These are phyloP conservation scores for Isochrysis galbana DNA, from an alignment of 78 protist species.

Conservation along the genomic window DNA sequence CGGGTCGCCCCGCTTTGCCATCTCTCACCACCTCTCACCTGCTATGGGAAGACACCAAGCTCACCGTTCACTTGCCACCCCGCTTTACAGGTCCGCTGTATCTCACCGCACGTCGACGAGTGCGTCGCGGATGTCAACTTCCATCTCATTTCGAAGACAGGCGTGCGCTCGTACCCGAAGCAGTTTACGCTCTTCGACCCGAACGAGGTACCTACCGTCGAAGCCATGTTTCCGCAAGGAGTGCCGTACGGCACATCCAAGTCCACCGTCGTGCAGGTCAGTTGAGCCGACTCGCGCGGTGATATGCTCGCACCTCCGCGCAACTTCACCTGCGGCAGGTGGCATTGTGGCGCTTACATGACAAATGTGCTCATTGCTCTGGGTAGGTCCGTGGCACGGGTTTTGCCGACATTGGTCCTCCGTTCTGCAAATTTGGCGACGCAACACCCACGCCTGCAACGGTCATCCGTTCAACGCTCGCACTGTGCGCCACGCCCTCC, in stretches of 20 bases:
- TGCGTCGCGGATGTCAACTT: background rate
- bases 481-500: background rate
- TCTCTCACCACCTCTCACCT: no score
- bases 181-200: background rate
- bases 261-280: background rate
- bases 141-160: background rate
- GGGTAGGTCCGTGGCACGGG: background rate
- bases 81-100: background rate
- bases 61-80: no score
- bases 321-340: no score
- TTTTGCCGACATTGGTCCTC: background rate
- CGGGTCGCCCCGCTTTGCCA: no score
- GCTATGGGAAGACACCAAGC: no score
- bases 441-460: background rate
- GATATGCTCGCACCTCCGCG: no score
- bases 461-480: background rate
- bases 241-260: background rate
- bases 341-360: no score
- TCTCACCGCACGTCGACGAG: background rate
- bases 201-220: background rate
- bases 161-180: background rate
- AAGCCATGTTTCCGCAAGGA: background rate
- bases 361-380: no score
- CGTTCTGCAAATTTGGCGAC: background rate
- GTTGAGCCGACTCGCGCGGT: no score